A percentile compares a stretch with the other conserved stretches of the same genome.
Conservation (phyloP, 495 filamentous ascomycete species). For the Eremomyces bilateralis region DNA sequence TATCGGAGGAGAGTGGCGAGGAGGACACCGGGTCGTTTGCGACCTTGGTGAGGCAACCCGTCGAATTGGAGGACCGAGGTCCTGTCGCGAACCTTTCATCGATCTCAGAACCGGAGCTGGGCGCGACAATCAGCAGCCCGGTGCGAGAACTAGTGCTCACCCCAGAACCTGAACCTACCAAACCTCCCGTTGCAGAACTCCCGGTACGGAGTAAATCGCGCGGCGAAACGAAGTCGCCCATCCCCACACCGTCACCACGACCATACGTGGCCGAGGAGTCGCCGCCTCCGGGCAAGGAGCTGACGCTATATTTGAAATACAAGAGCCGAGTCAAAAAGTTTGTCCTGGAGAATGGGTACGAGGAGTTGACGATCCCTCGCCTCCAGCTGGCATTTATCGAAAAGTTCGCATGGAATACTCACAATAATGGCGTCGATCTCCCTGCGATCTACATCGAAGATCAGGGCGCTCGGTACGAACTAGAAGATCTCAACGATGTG, state of each 20-base stretch:
- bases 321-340: slow-evolving; percentile 95
- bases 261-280: slow-evolving; percentile 46
- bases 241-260: slow-evolving; percentile 26
- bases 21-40: too few species aligned
- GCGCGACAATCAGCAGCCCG: slow-evolving; percentile 10
- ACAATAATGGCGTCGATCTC: slow-evolving; percentile 76
- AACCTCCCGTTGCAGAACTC: slow-evolving; percentile 1
- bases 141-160: slow-evolving; percentile 7
- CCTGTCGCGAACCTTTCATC: slow-evolving; percentile 6
- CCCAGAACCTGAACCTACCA: background rate
- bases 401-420: slow-evolving; percentile 96
- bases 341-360: slow-evolving; percentile 61
- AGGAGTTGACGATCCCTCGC: slow-evolving; percentile 62
- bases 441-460: slow-evolving; percentile 98
- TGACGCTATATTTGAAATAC: slow-evolving; percentile 93
- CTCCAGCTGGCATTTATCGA: slow-evolving; percentile 97
- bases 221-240: slow-evolving; percentile 10
- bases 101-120: slow-evolving; percentile 9
- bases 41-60: too few species aligned
- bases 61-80: slow-evolving; percentile 8
- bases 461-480: slow-evolving; percentile 79
- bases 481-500: slow-evolving; percentile 87
- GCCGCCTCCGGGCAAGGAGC: slow-evolving; percentile 61
- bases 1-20: slow-evolving; percentile 53
- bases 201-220: slow-evolving; percentile 11